Evolutionary conservation across 2,329 filamentous ascomycete genomes (phyloP).

Genomic region (Rugonectria rugulosa): DNA sequence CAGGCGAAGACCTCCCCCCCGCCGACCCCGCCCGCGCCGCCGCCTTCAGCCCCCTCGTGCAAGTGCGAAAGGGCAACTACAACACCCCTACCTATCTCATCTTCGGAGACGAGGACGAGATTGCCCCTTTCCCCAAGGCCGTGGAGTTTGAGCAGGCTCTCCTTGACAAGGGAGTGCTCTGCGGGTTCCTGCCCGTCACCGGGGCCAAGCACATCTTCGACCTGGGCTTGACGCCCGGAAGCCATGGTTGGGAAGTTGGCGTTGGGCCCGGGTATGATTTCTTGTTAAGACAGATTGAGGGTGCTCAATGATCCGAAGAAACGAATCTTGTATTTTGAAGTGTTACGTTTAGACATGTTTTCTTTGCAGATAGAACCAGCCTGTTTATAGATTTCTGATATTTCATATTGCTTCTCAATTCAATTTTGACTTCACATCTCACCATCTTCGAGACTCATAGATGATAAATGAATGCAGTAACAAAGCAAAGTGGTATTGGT

Average conservation of each 20-base stretch:
- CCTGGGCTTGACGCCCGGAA: conserved; percentile 23
- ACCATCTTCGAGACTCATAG: not conserved
- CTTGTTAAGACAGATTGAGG: conserved; percentile 22
- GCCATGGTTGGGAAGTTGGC: conserved; percentile 22
- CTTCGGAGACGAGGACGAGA: conserved; percentile 31
- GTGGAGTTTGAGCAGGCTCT: conserved; percentile 21
- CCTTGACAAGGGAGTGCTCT: not conserved
- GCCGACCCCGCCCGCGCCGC: conserved; percentile 19
- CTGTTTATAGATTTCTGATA: too few relatives aligned
- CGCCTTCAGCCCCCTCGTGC: conserved; percentile 27
- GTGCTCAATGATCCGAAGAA: too few relatives aligned
- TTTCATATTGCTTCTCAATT: too few relatives aligned
- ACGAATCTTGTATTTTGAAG: too few relatives aligned
- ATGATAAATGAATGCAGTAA: not conserved
- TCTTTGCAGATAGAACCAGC: too few relatives aligned
- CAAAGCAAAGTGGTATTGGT: not conserved
- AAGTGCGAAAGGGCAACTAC: conserved; percentile 27
- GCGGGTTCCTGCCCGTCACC: conserved; percentile 25
- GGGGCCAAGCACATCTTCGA: conserved; percentile 31
- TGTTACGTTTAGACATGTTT: too few relatives aligned
- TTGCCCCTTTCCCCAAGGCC: conserved; percentile 26
- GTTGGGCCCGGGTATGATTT: conserved; percentile 30
- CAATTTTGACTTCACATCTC: too few relatives aligned
- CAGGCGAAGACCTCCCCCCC: conserved; percentile 14
- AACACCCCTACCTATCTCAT: conserved; percentile 28